Base-by-base conservation (phyloP, 306 rosid species). In the Comarum palustre region DNA sequence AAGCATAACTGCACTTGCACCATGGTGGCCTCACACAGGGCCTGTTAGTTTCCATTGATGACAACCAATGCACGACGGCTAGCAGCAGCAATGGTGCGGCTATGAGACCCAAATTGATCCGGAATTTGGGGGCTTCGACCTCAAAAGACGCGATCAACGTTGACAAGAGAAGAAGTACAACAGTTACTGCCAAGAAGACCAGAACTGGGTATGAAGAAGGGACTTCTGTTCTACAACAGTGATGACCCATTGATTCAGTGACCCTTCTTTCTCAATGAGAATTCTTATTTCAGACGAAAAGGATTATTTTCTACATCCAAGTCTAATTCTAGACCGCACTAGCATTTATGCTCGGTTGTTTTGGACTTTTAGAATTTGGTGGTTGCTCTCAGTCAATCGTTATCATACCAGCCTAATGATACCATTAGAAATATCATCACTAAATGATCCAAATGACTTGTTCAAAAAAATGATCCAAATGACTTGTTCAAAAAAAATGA, bases 131-230 rank as follows among this genome's bases (percentile, higher is more conserved):
- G 50, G 69, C 17, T 55, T 67, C 79, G 6, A 47, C 32, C 13
- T 68, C 74, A 4, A 73, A 43, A 3, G 81, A 65, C 1, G 81
- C 55, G 52, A 78, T 63, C 31, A 72, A 19, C 41, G 81, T 71
- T 17, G 77, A 78, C 20, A 78, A 24, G 66, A 78, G 68, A 64
- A 52, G 73, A 31, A 78, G 68, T 27, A 81, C 2, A 47, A 82
- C 60, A 47, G 81, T 80, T 76, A 88, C 90, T 0, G 79, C 86
- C 81, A 91, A 81, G 52, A 88, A 38, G 67, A 85, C 67, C 61
- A 88, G 78, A 65, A 91, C 69, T 67, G 60, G 88, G 71, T 22
- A 87, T 48, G 36, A 69, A 15, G 7, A 3, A 29, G 82, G 71
- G 69, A 77, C 83, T 4, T 84, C 84, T 65, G 72, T 75, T 78